Evolutionary conservation across 2,329 filamentous ascomycete genomes (phyloP).

Genomic region (Akanthomyces uredinophilus): DNA sequence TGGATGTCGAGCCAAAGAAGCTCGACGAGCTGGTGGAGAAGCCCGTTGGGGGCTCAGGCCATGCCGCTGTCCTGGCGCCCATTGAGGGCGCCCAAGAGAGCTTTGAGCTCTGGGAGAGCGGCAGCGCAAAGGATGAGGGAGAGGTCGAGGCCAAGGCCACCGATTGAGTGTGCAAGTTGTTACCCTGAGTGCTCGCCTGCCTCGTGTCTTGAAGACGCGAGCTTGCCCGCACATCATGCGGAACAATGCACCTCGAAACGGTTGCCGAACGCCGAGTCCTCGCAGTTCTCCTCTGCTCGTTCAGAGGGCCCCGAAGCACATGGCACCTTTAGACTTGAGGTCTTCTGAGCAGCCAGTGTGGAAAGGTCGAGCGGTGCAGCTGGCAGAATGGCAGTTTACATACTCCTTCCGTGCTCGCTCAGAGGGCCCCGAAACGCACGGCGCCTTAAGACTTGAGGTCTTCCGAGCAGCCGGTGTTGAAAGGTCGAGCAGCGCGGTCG

Average conservation of each 20-base stretch:
- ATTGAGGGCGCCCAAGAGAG: constrained; percentile 55
- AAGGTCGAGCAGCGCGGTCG: no score
- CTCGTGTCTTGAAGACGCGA: neutral
- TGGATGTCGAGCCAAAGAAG: constrained; percentile 19
- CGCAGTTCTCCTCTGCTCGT: no score
- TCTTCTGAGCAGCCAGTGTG: no score
- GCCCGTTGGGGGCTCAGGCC: constrained; percentile 32
- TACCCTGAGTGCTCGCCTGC: neutral
- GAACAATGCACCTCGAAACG: neutral
- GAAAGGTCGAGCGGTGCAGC: no score
- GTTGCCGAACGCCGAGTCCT: neutral
- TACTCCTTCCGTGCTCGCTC: no score
- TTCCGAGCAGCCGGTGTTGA: no score
- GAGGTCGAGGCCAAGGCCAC: constrained; percentile 39
- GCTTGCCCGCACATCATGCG: neutral
- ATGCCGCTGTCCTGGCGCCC: constrained; percentile 46
- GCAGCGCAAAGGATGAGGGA: constrained; percentile 55
- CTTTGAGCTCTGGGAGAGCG: constrained; percentile 68
- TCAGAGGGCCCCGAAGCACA: no score
- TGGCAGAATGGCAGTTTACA: no score
- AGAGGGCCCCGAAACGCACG: no score
- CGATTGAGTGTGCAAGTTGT: neutral
- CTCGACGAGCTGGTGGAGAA: constrained; percentile 35
- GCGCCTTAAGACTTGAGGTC: no score
- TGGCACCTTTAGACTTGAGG: no score